Conservation (phyloP, 108 stramenopile genomes). For the Nitzschia putrida region DNA sequence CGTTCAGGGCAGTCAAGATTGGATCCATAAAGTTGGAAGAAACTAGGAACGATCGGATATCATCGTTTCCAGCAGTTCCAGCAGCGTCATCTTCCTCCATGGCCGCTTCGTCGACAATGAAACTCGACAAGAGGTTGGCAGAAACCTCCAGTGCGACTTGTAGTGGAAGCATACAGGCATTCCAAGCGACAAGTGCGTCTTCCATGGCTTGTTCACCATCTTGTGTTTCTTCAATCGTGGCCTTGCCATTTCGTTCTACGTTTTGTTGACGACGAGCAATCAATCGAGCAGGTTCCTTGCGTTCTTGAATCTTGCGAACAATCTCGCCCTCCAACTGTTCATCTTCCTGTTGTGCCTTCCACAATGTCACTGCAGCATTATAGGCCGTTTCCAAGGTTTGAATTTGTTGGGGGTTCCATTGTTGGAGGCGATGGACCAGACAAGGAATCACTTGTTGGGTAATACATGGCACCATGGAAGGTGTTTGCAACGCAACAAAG, state of each 20-base stretch:
- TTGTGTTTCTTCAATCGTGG: conserved; percentile 16
- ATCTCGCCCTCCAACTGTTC: conserved; percentile 60
- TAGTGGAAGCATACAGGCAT: conserved; percentile 37
- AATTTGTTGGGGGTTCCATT: conserved; percentile 7
- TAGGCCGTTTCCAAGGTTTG: conserved; percentile 13
- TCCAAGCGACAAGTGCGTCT: conserved; percentile 45
- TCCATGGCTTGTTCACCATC: conserved; percentile 56
- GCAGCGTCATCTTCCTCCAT: conserved; percentile 8
- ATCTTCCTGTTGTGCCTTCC: conserved; percentile 53
- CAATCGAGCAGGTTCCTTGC: conserved; percentile 65
- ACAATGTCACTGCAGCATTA: conserved; percentile 5
- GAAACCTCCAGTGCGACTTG: conserved; percentile 66
- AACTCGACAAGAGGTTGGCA: conserved; percentile 50
- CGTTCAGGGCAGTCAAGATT: background rate
- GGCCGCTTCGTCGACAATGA: conserved; percentile 22
- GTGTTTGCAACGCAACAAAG: conserved; percentile 38
- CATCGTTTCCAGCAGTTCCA: background rate
- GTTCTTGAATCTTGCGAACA: conserved; percentile 49
- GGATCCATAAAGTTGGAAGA: conserved; percentile 5
- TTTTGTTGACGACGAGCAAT: conserved; percentile 73
- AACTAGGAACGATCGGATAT: background rate
- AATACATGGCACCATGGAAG: conserved; percentile 20
- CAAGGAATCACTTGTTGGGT: conserved; percentile 14
- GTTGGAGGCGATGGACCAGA: background rate
- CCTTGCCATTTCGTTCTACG: conserved; percentile 23